Conservation (phyloP, 352 stramenopile species). For the Pythium monospermum region DNA sequence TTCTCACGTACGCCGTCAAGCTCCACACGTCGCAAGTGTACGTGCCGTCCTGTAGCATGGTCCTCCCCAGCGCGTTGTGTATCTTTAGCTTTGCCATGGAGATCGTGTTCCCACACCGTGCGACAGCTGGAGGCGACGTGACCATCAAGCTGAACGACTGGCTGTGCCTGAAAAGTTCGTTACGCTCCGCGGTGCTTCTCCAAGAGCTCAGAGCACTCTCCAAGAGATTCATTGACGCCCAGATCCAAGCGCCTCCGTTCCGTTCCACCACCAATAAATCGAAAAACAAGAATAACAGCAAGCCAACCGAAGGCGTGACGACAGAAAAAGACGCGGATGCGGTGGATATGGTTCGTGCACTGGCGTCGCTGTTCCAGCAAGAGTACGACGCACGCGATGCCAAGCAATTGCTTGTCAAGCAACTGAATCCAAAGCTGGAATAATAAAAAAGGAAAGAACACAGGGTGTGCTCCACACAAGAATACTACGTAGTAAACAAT, state of each 20-base stretch:
- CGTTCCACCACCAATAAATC: too few relatives aligned
- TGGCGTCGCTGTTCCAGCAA: conserved; percentile 33
- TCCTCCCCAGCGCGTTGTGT: conserved; percentile 52
- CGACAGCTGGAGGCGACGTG: conserved; percentile 30
- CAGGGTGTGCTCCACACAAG: too few relatives aligned
- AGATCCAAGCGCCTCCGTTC: conserved; percentile 31
- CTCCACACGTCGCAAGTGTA: conserved; percentile 83
- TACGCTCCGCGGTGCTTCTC: conserved; percentile 48
- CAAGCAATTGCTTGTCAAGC: conserved; percentile 38
- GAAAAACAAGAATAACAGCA: too few relatives aligned
- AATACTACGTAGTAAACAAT: too few relatives aligned
- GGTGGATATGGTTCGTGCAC: conserved; percentile 24
- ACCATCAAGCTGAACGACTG: conserved; percentile 66
- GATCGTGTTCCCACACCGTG: conserved; percentile 34
- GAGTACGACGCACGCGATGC: conserved; percentile 49
- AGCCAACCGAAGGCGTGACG: too few relatives aligned
- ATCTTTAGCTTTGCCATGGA: conserved; percentile 71
- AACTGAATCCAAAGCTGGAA: conserved; percentile 23
- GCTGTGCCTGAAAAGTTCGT: conserved; percentile 54
- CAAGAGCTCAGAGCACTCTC: conserved; percentile 36
- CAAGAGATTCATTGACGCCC: conserved; percentile 26
- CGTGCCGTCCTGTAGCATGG: conserved; percentile 59
- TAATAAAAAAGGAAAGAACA: too few relatives aligned
- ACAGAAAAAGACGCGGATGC: too few relatives aligned
- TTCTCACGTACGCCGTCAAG: conserved; percentile 76